These are phyloP conservation scores for Moringa oleifera DNA, from an alignment of 345 rosid genomes.

Conservation along the genomic window DNA sequence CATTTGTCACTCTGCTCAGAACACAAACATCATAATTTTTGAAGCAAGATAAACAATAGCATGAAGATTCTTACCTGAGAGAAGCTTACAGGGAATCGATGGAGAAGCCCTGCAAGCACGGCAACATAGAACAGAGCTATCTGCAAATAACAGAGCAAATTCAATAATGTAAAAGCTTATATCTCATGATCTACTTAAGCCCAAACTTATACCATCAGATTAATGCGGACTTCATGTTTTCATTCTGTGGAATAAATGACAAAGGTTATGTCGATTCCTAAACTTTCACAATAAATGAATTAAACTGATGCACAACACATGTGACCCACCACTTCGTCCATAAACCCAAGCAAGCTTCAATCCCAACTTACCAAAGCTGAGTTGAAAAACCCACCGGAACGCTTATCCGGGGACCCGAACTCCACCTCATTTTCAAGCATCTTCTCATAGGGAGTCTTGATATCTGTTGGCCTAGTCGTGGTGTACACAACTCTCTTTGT, in stretches of 20 bases:
- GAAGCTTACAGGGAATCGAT: slow-evolving; percentile 70
- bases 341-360: background rate
- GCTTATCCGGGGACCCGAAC: slow-evolving; percentile 86
- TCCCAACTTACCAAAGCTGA: slow-evolving; percentile 60
- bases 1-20: slow-evolving; percentile 14
- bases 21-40: slow-evolving; percentile 12
- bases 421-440: slow-evolving; percentile 90
- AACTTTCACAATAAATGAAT: no score
- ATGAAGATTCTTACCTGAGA: slow-evolving; percentile 46
- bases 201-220: no score
- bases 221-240: no score
- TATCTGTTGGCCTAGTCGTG: slow-evolving; percentile 73
- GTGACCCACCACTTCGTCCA: background rate
- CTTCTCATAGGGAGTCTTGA: slow-evolving; percentile 87
- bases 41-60: background rate
- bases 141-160: slow-evolving; percentile 36
- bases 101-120: slow-evolving; percentile 77
- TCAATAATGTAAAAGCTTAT: slow-evolving; percentile 7
- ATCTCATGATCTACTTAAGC: background rate
- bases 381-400: slow-evolving; percentile 75
- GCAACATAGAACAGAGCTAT: slow-evolving; percentile 74
- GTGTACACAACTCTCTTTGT: slow-evolving; percentile 68
- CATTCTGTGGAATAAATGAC: no score
- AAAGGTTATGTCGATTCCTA: no score
- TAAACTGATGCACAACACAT: no score